Conservation (phyloP, 2,329 filamentous ascomycete species). For the Hysterium pulicare region DNA sequence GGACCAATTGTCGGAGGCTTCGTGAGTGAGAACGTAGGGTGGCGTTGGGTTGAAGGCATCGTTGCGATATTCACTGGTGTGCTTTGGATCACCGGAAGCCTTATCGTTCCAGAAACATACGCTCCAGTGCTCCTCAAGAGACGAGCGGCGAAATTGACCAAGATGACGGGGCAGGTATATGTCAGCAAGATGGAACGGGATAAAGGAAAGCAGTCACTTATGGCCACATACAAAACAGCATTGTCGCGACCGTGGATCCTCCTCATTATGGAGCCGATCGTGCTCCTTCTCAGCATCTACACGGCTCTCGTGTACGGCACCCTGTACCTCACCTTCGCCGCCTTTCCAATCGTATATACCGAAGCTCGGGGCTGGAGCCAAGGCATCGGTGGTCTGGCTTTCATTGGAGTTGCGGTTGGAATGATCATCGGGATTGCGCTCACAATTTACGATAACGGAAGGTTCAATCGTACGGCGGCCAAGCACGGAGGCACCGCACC, state of each 20-base stretch:
- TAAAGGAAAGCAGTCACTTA: not conserved
- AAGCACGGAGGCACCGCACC: slow-evolving; percentile 21
- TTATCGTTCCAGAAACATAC: slow-evolving; percentile 21
- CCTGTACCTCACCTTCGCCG: not conserved
- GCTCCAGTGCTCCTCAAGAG: not conserved
- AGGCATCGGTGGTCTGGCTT: slow-evolving; percentile 40
- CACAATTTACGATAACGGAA: slow-evolving; percentile 22
- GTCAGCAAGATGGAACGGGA: not conserved
- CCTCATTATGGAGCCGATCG: not conserved
- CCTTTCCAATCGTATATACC: slow-evolving; percentile 2
- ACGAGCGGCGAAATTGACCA: not conserved
- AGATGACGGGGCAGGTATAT: not conserved
- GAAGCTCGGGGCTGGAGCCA: slow-evolving; percentile 38
- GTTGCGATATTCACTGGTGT: slow-evolving; percentile 45
- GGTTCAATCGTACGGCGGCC: slow-evolving; percentile 23
- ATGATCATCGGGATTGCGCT: slow-evolving; percentile 29
- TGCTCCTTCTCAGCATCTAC: not conserved
- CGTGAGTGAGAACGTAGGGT: slow-evolving; percentile 55
- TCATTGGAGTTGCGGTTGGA: slow-evolving; percentile 42
- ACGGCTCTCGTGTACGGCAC: not conserved
- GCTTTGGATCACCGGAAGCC: slow-evolving; percentile 39
- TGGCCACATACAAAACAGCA: not conserved
- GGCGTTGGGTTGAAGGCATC: slow-evolving; percentile 63
- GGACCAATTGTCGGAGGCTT: slow-evolving; percentile 64
- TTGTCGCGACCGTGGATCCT: slow-evolving; percentile 1